These are phyloP conservation scores for Otatea glauca DNA, from an alignment of 176 grass and related monocot genomes.

Conservation along the genomic window DNA sequence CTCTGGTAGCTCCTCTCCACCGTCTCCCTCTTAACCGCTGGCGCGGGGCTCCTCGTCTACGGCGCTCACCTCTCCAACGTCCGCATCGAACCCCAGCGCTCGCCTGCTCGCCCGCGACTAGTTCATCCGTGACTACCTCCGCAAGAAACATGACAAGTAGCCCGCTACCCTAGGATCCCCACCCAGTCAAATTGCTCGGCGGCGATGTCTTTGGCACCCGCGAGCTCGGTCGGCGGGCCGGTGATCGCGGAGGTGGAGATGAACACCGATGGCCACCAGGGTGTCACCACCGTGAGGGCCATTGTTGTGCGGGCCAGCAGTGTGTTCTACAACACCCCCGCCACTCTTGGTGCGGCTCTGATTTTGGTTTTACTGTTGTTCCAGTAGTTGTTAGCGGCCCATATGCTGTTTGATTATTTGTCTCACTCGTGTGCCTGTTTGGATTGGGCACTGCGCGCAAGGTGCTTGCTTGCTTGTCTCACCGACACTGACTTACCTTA, in stretches of 20 bases:
- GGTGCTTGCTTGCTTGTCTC: slow-evolving; percentile 35
- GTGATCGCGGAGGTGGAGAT: slow-evolving; percentile 89
- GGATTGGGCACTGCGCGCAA: not conserved
- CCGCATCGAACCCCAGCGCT: slow-evolving; percentile 60
- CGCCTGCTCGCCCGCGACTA: slow-evolving; percentile 77
- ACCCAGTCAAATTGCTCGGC: not conserved
- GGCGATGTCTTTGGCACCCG: slow-evolving; percentile 61
- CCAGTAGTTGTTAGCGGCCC: too few relatives aligned
- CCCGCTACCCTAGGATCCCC: not conserved
- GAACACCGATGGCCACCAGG: slow-evolving; percentile 61
- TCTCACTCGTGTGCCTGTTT: not conserved
- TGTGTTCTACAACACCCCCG: slow-evolving; percentile 88
- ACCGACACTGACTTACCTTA: not conserved
- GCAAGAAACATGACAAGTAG: slow-evolving; percentile 10
- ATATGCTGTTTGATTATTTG: slow-evolving; percentile 40
- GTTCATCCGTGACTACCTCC: slow-evolving; percentile 54
- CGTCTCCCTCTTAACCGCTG: slow-evolving; percentile 31
- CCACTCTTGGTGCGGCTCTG: slow-evolving; percentile 60
- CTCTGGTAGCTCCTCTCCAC: slow-evolving; percentile 37
- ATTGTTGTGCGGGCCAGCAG: slow-evolving; percentile 89
- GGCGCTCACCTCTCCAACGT: slow-evolving; percentile 64
- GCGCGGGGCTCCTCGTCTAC: slow-evolving; percentile 42
- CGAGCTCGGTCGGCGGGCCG: slow-evolving; percentile 45
- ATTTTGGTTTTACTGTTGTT: not conserved
- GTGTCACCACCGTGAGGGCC: slow-evolving; percentile 63